These are phyloP conservation scores for Cladorrhinum sp. DNA, from an alignment of 2,329 filamentous ascomycete genomes.

Conservation along the genomic window DNA sequence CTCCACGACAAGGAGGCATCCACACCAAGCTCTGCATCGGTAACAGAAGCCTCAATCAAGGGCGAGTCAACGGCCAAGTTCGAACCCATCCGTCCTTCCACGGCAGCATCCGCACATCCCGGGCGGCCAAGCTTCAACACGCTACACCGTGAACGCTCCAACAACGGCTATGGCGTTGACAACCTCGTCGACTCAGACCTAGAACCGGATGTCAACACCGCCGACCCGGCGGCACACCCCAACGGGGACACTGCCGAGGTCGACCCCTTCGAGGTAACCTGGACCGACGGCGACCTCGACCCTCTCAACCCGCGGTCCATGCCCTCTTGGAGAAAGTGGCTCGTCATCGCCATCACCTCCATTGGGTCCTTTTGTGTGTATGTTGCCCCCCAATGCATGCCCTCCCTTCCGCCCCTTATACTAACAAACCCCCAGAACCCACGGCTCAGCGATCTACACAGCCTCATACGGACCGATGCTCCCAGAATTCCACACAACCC, in stretches of 20 bases:
- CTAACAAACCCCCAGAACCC: constrained; percentile 56
- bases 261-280: constrained; percentile 66
- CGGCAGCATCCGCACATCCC: constrained; percentile 10
- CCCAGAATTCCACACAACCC: constrained; percentile 67
- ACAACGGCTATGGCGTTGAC: constrained; percentile 45
- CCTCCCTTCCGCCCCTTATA: neutral
- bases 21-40: neutral
- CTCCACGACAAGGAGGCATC: neutral
- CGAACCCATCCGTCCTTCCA: constrained; percentile 27
- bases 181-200: constrained; percentile 25
- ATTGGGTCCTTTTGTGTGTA: constrained; percentile 78
- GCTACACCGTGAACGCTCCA: constrained; percentile 36
- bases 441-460: constrained; percentile 84
- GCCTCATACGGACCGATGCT: constrained; percentile 76
- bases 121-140: constrained; percentile 22
- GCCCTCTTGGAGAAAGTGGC: constrained; percentile 67
- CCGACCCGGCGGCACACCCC: constrained; percentile 9
- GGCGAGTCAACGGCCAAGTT: constrained; percentile 16
- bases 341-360: constrained; percentile 72
- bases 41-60: neutral
- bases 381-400: constrained; percentile 40
- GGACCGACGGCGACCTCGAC: constrained; percentile 67
- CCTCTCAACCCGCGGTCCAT: constrained; percentile 72
- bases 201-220: neutral
- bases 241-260: constrained; percentile 28